A percentile compares a stretch with the other conserved stretches of the same genome.
Conservation (phyloP, 2,329 filamentous ascomycete genomes). For the Biscogniauxia marginata region DNA sequence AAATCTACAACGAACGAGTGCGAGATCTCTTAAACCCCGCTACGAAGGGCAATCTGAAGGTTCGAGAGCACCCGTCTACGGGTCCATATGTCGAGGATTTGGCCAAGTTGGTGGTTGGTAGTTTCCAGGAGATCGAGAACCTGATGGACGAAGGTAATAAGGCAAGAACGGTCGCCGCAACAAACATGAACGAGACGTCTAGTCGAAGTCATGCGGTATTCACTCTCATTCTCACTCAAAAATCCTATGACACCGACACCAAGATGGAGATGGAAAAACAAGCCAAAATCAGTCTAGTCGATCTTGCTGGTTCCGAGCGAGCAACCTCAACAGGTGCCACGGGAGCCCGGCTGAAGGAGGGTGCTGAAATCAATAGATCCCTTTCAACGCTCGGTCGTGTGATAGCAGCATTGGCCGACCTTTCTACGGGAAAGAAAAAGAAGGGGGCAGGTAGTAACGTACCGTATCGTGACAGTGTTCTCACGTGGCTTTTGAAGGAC, state of each 20-base stretch:
- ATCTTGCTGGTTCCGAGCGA: conserved; percentile 95
- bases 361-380: conserved; percentile 97
- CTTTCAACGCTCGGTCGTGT: conserved; percentile 95
- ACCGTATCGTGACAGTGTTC: conserved; percentile 92
- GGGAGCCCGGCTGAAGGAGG: conserved; percentile 91
- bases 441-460: conserved; percentile 74
- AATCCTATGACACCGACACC: conserved; percentile 84
- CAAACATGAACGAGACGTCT: conserved; percentile 99
- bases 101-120: conserved; percentile 89
- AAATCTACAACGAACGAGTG: conserved; percentile 98
- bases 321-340: conserved; percentile 97
- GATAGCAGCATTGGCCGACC: conserved; percentile 90
- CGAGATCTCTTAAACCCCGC: conserved; percentile 92
- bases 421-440: conserved; percentile 81
- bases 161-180: conserved; percentile 93
- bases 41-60: conserved; percentile 94
- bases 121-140: conserved; percentile 93
- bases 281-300: conserved; percentile 95
- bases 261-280: conserved; percentile 98
- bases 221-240: conserved; percentile 92
- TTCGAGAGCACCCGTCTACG: conserved; percentile 95
- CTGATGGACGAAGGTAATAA: conserved; percentile 99
- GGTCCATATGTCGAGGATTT: conserved; percentile 98
- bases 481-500: conserved; percentile 97
- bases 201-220: conserved; percentile 98